These are phyloP conservation scores for Clavaria fumosa DNA, from an alignment of 768 basidiomycete species.

Conservation along the genomic window DNA sequence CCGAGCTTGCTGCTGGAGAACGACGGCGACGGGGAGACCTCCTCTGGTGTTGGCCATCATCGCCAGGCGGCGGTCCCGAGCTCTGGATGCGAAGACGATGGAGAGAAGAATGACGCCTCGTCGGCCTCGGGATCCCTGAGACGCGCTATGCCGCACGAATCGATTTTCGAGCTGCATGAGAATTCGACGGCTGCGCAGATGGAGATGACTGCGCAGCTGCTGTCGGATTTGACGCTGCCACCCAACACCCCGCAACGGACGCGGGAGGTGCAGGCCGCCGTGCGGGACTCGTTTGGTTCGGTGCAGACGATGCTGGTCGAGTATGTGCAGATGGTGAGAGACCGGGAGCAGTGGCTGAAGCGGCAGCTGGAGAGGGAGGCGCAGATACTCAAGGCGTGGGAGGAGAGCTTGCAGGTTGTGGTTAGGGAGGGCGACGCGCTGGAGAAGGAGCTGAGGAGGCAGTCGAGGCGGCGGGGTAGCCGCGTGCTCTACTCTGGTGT, in stretches of 20 bases:
- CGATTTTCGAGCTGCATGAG: constrained; percentile 47
- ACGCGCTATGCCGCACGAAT: constrained; percentile 38
- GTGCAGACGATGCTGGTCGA: constrained; percentile 48
- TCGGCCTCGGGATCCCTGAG: constrained; percentile 28
- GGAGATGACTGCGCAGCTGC: constrained; percentile 56
- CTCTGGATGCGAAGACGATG: constrained; percentile 14
- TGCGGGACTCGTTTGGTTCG: constrained; percentile 42
- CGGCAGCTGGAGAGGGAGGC: constrained; percentile 48
- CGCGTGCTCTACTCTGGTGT: constrained; percentile 30
- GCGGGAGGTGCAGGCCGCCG: constrained; percentile 22
- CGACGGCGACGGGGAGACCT: background rate
- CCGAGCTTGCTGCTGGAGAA: background rate
- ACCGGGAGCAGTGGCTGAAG: constrained; percentile 74
- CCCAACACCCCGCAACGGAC: constrained; percentile 13
- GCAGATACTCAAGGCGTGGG: constrained; percentile 61
- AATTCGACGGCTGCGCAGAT: constrained; percentile 62
- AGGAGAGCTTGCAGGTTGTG: constrained; percentile 75
- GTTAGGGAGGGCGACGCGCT: constrained; percentile 75
- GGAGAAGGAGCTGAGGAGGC: constrained; percentile 59
- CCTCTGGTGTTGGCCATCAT: constrained; percentile 3
- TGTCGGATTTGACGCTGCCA: constrained; percentile 29
- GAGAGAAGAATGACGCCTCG: constrained; percentile 17
- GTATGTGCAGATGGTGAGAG: constrained; percentile 51
- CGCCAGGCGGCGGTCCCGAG: constrained; percentile 8
- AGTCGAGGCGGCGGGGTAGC: constrained; percentile 45